Conservation (phyloP, 345 rosid genomes). For the Viola odorata region DNA sequence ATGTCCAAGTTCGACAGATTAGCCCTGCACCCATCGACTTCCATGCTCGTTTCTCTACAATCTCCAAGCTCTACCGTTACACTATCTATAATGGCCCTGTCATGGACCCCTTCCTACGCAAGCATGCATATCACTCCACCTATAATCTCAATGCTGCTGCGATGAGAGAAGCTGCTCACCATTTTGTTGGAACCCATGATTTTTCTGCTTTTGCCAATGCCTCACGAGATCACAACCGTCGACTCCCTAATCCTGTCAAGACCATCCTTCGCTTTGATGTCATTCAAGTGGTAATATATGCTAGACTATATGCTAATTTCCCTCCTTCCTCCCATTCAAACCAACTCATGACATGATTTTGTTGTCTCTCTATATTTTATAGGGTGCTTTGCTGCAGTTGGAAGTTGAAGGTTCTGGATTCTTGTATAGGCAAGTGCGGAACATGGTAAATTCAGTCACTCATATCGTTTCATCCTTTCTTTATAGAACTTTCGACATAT, state of each 20-base stretch:
- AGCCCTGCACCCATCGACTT: slow-evolving; percentile 70
- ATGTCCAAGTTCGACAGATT: slow-evolving; percentile 74
- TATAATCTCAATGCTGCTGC: slow-evolving; percentile 50
- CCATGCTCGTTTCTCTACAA: slow-evolving; percentile 81
- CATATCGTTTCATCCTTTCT: too few relatives aligned
- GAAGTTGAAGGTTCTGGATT: slow-evolving; percentile 94
- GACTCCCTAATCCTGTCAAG: slow-evolving; percentile 66
- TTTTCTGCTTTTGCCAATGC: slow-evolving; percentile 85
- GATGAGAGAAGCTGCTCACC: slow-evolving; percentile 67
- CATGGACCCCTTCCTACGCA: slow-evolving; percentile 84
- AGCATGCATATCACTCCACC: slow-evolving; percentile 51
- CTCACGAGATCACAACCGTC: slow-evolving; percentile 43
- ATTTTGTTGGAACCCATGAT: slow-evolving; percentile 65
- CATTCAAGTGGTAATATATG: slow-evolving; percentile 50
- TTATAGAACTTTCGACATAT: too few relatives aligned
- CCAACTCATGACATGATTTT: slow-evolving; percentile 1
- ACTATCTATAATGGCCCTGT: slow-evolving; percentile 64
- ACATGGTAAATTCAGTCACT: slow-evolving; percentile 51
- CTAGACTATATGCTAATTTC: neutral
- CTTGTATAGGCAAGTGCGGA: slow-evolving; percentile 83
- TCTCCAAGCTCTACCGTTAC: slow-evolving; percentile 70
- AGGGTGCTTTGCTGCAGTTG: slow-evolving; percentile 75
- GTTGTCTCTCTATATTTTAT: slow-evolving; percentile 5
- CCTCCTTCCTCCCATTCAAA: neutral
- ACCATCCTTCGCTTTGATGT: slow-evolving; percentile 59